Base-by-base conservation (phyloP, 257 asterid species). In the Cynanchum wilfordii region DNA sequence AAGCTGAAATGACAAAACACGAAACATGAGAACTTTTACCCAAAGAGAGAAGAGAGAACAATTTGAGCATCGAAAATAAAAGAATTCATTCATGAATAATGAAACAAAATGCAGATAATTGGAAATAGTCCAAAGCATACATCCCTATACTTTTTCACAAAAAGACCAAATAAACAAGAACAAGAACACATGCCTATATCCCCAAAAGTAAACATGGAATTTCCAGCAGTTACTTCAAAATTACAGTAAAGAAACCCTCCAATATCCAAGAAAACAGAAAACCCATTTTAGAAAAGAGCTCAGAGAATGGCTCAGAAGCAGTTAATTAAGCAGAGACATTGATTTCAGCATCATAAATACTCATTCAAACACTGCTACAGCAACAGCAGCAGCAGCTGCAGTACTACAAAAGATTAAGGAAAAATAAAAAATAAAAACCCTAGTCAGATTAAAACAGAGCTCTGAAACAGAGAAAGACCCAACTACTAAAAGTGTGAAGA, bases 231-330 rank as follows among this genome's bases (percentile, higher is more conserved):
- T 73, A 67, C 58, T 70, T 52, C 73, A 79, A 71, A 73, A 62
- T 71, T 27, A 54, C 78, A 74, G 29, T 54, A 72, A 70, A 70
- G 65, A 68, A 38, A 66, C 72, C 58, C 77, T 66, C 68, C 27
- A 77, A 74, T 52, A 70, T 36, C 78, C 69, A 73, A 67, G 73
- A 82, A 56, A 71, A 73, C 78, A 70, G 76, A 71, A 81, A 81
- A 36, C 78, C 78, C 81, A 71, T 71, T 55, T 56, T 70, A 78
- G 63, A 3, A 73, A 71, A 77, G 60, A 67, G 76, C 72, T 77
- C 47, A 66, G 75, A 50, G 68, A 69, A 64, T 50, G 54, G 62
- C 45, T 11, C 52, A 51, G 64, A 72, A 73, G 60, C 83, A 79
- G 59, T 73, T 55, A 78, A 83, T 73, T 66, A 50, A 73, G 62